Evolutionary conservation across 805 yeast genomes (phyloP).

Genomic region (Candida caryicola): DNA sequence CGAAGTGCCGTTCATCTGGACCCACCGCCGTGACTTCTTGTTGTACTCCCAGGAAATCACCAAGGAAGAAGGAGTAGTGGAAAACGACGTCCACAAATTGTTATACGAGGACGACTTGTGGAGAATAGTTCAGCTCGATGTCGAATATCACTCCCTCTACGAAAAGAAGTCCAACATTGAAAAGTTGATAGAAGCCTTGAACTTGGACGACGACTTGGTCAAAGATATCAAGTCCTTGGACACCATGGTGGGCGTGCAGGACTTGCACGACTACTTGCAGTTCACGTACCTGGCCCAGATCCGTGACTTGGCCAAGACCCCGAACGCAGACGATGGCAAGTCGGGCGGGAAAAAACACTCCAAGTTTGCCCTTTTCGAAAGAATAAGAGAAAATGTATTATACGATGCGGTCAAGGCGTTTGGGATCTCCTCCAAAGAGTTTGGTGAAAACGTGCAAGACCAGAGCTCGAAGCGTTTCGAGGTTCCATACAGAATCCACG

Average conservation of each 20-base stretch:
- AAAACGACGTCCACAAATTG: constrained; percentile 46
- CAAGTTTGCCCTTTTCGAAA: constrained; percentile 61
- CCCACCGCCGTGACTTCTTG: constrained; percentile 88
- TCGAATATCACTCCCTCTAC: constrained; percentile 81
- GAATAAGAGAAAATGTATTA: constrained; percentile 61
- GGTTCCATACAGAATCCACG: constrained; percentile 56
- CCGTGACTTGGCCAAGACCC: constrained; percentile 40
- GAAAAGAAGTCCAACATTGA: constrained; percentile 68
- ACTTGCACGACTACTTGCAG: constrained; percentile 76
- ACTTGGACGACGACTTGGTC: constrained; percentile 53
- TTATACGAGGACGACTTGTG: constrained; percentile 84
- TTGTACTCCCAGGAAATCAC: constrained; percentile 51
- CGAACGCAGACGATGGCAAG: constrained; percentile 15
- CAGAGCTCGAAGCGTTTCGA: constrained; percentile 49
- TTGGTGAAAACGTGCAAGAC: constrained; percentile 75
- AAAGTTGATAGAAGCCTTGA: constrained; percentile 51
- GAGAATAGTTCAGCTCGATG: constrained; percentile 83
- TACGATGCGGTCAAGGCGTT: constrained; percentile 64
- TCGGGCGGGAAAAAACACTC: constrained; percentile 52
- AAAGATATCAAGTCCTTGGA: constrained; percentile 56
- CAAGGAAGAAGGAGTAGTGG: constrained; percentile 34
- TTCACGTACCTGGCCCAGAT: constrained; percentile 65
- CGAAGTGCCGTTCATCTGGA: constrained; percentile 95
- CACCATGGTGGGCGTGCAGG: constrained; percentile 79
- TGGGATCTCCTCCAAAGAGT: constrained; percentile 76